These are phyloP conservation scores for Byssoonygena ceratinophila DNA, from an alignment of 2,329 filamentous ascomycete genomes.

Conservation along the genomic window DNA sequence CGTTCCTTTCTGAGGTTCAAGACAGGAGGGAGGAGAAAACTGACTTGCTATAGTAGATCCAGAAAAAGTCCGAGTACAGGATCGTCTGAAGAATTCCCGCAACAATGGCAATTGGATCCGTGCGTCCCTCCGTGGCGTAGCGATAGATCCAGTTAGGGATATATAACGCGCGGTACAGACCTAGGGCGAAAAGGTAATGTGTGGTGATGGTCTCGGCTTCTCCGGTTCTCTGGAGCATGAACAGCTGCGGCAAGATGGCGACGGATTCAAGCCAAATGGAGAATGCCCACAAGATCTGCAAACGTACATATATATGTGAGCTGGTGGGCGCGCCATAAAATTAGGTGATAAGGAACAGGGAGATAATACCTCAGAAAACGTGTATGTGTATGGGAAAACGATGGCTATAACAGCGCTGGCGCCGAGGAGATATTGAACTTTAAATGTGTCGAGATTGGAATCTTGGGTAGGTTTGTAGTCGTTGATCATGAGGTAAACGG, in stretches of 20 bases:
- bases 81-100: slow-evolving; percentile 89
- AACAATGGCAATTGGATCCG: slow-evolving; percentile 76
- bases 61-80: slow-evolving; percentile 98
- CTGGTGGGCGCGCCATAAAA: slow-evolving; percentile 1
- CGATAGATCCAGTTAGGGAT: slow-evolving; percentile 98
- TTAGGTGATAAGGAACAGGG: neutral
- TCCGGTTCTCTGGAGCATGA: slow-evolving; percentile 94
- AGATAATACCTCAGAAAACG: slow-evolving; percentile 49
- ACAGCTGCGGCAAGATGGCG: slow-evolving; percentile 91
- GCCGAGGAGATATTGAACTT: slow-evolving; percentile 83
- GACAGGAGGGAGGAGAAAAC: slow-evolving; percentile 22
- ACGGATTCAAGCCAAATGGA: slow-evolving; percentile 97
- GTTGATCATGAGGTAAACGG: slow-evolving; percentile 94
- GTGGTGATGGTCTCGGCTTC: slow-evolving; percentile 99
- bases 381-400: slow-evolving; percentile 77
- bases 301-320: neutral
- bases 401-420: slow-evolving; percentile 69
- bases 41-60: slow-evolving; percentile 95
- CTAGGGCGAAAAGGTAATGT: slow-evolving; percentile 91
- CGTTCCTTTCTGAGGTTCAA: neutral
- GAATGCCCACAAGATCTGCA: slow-evolving; percentile 86
- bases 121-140: slow-evolving; percentile 68
- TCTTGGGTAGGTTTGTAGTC: slow-evolving; percentile 97
- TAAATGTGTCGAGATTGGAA: slow-evolving; percentile 93
- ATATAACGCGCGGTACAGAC: slow-evolving; percentile 83